These are phyloP conservation scores for Gynandropsis gynandra DNA, from an alignment of 345 rosid species.

Conservation along the genomic window DNA sequence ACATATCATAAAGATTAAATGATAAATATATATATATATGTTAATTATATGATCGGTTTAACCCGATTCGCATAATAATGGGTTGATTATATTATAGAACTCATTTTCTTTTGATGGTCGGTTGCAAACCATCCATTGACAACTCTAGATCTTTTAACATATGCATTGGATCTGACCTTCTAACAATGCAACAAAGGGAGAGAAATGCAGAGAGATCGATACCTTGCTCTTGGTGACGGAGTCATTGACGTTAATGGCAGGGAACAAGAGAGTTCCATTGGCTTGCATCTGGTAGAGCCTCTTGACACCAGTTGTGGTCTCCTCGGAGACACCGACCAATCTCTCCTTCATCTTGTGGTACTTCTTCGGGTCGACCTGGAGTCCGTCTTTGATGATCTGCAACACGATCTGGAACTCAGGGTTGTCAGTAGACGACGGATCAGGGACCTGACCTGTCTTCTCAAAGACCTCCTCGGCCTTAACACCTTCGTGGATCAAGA, in stretches of 20 bases:
- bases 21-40: too few species aligned
- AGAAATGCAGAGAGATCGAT: not conserved
- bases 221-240: conserved; percentile 83
- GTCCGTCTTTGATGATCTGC: conserved; percentile 51
- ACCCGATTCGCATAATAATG: too few species aligned
- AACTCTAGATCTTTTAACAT: too few species aligned
- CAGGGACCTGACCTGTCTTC: conserved; percentile 62
- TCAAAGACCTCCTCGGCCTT: conserved; percentile 76
- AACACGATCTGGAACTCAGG: conserved; percentile 62
- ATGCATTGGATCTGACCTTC: not conserved
- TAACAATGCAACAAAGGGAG: not conserved
- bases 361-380: conserved; percentile 52
- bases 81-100: too few species aligned
- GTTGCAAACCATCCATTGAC: too few species aligned
- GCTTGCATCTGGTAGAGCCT: conserved; percentile 61
- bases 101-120: too few species aligned
- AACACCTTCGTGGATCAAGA: conserved; percentile 87
- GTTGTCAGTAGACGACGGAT: conserved; percentile 46
- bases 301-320: conserved; percentile 88
- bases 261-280: conserved; percentile 54
- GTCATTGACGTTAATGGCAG: conserved; percentile 66
- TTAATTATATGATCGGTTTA: too few species aligned
- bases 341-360: conserved; percentile 74
- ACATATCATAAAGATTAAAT: too few species aligned
- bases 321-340: conserved; percentile 77